Evolutionary conservation across 257 asterid species (phyloP), one percentile per base, ranked within the genome.

Genomic region (Rhazya stricta): DNA sequence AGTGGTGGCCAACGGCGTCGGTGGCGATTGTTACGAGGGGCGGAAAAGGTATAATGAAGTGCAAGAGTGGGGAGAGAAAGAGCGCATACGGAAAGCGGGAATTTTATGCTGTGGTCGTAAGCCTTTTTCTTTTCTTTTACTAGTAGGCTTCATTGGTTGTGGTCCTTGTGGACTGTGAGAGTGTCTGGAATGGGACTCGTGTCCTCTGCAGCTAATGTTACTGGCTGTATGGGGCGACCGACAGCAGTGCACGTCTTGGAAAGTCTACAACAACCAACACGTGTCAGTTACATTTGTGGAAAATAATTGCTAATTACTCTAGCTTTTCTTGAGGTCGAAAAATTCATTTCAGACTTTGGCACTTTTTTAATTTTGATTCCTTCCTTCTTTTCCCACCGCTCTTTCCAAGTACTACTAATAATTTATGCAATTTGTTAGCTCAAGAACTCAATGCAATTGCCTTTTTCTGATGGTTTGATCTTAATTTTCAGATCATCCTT

Each of bases 181-280:
- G 36, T 10, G 42, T 1, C 7, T 23, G 51, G 36, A 67, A 67
- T 6, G 23, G 15, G 69, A 41, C 79, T 46, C 79, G 74, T 54
- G 74, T 42, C 45, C 16, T 19, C 32, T 32, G 5, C 50, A 21
- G 4, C 27, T 4, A 30, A 42, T 12, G 37, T 50, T 27, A 45
- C 62, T 60, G 39, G 25, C 29, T n/a, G 51, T 2, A 50, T 36
- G 36, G 4, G 62, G 39, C 72, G 25, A 66, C 73, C 79, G 73
- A 75, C 79, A 75, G n/a, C 65, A 7, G 9, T 65, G 66, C 60
- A 68, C 46, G 77, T 45, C 71, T 21, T 42, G 42, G 34, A 2
- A 9, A 21, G 8, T 74, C 43, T 27, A 19, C 57, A 5, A 57
- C 32, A 48, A 74, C 77, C 46, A 27, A 43, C 77, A 61, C 71